Percentiles rank a stretch among this genome's conserved stretches.
Conservation (phyloP, 208 protist genomes). For the Leishmania gerbilli region DNA sequence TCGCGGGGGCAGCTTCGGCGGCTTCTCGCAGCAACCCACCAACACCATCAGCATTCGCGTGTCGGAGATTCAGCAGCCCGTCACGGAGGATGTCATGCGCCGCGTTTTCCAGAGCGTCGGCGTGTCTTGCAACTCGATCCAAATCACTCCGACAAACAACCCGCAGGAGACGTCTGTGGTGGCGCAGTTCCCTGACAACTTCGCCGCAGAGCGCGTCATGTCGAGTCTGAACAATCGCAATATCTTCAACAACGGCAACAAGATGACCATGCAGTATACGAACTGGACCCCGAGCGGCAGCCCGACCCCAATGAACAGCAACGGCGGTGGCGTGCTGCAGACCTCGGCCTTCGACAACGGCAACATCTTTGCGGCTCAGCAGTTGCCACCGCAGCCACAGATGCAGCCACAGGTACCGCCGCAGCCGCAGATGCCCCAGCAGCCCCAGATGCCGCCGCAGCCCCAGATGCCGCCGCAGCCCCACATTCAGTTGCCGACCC, state of each 20-base stretch:
- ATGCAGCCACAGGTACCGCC: constrained; percentile 10
- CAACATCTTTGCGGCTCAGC: constrained; percentile 11
- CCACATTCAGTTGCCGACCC: constrained; percentile 15
- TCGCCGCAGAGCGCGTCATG: constrained; percentile 68
- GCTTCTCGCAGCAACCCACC: constrained; percentile 32
- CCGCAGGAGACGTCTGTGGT: constrained; percentile 70
- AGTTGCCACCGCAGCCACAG: constrained; percentile 16
- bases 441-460: constrained; percentile 1
- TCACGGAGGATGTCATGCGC: constrained; percentile 87
- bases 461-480: constrained; percentile 14
- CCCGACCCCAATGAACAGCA: constrained; percentile 18
- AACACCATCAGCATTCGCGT: constrained; percentile 82
- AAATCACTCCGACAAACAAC: constrained; percentile 57
- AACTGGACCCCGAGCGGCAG: constrained; percentile 35
- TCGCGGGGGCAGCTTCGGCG: constrained; percentile 37
- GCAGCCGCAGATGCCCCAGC: constrained; percentile 12
- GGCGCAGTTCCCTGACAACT: constrained; percentile 69
- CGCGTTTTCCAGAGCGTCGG: constrained; percentile 84
- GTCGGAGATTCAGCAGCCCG: constrained; percentile 73
- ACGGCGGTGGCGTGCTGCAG: constrained; percentile 28
- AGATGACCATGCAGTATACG: constrained; percentile 80
- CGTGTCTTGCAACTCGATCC: constrained; percentile 56
- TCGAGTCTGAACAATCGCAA: constrained; percentile 78
- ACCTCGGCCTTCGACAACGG: constrained; percentile 16
- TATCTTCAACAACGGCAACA: constrained; percentile 91